These are phyloP conservation scores for Lavandula angustifolia DNA, from an alignment of 257 asterid species.

Conservation along the genomic window DNA sequence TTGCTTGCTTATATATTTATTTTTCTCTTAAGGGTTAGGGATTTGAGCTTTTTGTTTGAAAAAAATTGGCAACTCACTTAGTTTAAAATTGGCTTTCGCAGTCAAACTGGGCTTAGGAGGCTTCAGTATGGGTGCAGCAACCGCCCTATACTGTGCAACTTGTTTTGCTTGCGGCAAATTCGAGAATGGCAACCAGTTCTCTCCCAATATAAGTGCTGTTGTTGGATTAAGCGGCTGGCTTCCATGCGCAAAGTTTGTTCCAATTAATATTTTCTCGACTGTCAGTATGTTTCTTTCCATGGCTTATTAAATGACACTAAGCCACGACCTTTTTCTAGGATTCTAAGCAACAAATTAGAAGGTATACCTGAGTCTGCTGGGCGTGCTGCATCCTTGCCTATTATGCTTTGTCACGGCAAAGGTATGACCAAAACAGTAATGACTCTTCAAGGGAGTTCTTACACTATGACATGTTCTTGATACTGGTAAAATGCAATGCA, in stretches of 20 bases:
- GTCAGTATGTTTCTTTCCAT: conserved; percentile 8
- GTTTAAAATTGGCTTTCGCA: conserved; percentile 33
- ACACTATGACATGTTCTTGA: conserved; percentile 1
- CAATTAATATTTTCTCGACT: conserved; percentile 21
- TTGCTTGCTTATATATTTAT: conserved; percentile 11
- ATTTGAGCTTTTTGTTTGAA: conserved; percentile 14
- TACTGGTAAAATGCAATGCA: conserved; percentile 41
- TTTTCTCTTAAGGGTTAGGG: not conserved
- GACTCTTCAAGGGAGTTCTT: conserved; percentile 7
- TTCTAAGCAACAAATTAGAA: conserved; percentile 50
- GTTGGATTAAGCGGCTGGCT: conserved; percentile 98
- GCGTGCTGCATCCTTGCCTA: conserved; percentile 80
- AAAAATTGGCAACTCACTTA: conserved; percentile 1
- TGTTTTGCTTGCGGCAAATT: conserved; percentile 67
- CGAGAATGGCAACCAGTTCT: conserved; percentile 64
- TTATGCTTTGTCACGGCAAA: conserved; percentile 81
- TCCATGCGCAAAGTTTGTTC: conserved; percentile 77
- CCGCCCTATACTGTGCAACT: conserved; percentile 75
- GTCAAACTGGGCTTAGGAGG: conserved; percentile 93
- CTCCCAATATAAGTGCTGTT: conserved; percentile 62
- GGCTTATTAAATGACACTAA: conserved; percentile 7
- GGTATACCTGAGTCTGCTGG: conserved; percentile 56
- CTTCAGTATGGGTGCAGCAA: conserved; percentile 94
- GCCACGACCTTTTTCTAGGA: conserved; percentile 44
- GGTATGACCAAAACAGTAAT: conserved; percentile 40